Conservation (phyloP, 192 early-diverging fungal genomes). For the Coemansia sp. region DNA sequence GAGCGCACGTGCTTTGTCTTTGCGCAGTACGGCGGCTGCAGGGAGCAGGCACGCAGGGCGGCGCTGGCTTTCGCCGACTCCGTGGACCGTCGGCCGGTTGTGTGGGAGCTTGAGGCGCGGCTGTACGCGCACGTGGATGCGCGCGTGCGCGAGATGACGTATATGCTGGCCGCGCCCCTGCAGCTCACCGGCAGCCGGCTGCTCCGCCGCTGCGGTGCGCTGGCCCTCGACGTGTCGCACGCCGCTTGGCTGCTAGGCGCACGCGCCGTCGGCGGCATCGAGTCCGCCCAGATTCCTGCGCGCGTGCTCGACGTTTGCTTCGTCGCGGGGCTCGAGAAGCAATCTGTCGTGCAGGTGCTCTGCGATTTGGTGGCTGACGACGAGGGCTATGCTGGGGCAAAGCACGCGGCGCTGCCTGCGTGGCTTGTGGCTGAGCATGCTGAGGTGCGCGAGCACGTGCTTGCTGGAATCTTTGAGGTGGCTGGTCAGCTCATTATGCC, state of each 20-base stretch:
- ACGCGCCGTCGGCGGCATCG: constrained; percentile 6
- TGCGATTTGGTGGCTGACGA: too few relatives aligned
- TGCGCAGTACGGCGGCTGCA: not conserved
- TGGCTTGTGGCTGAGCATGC: constrained; percentile 13
- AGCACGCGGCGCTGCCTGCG: constrained; percentile 4
- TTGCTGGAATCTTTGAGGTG: constrained; percentile 19
- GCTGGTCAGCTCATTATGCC: not conserved
- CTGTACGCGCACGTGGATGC: constrained; percentile 11
- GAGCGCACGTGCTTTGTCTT: not conserved
- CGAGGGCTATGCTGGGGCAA: not conserved
- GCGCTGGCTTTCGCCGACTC: constrained; percentile 10
- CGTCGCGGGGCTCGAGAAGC: not conserved
- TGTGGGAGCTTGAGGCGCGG: constrained; percentile 34
- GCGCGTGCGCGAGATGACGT: constrained; percentile 11
- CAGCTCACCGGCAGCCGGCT: constrained; percentile 6
- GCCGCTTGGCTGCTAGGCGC: constrained; percentile 8
- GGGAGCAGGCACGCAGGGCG: constrained; percentile 3
- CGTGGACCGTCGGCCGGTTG: not conserved
- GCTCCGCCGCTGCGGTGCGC: not conserved
- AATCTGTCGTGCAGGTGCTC: too few relatives aligned
- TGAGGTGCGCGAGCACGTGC: constrained; percentile 17
- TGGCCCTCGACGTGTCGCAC: not conserved
- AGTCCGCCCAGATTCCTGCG: too few relatives aligned
- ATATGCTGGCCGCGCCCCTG: constrained; percentile 19
- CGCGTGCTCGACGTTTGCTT: not conserved